Base-by-base conservation (phyloP, 1,139 yeast species). In the Suhomyces bokatorum region DNA sequence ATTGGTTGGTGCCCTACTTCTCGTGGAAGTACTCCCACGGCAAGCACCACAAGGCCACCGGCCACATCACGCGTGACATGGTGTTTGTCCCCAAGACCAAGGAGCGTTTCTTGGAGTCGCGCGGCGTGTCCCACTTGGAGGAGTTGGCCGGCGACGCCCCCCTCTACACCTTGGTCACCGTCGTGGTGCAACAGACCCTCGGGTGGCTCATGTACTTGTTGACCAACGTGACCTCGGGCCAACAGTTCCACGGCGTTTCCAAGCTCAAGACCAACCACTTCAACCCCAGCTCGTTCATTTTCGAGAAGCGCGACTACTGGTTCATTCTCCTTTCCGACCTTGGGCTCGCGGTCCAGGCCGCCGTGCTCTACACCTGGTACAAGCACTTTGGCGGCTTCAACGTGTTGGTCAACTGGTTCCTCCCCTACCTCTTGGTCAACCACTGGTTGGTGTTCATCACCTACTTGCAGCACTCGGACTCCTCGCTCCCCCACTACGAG, bases 371-470 rank as follows among this genome's bases (percentile, higher is more conserved):
- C 71, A 70, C 77, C 52, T 83, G 90, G 83, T 75, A 79, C 66
- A 72, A 76, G 60, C 66, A 68, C 49, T 81, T 76, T 60, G 95
- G 95, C 35, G 73, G 71, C 44, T 80, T 81, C 70, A 79, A 80
- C 63, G 74, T 85, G 65, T 62, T 78, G 47, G 77, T 87, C 56
- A 79, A 85, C 72, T 87, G 90, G 86, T 74, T 84, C 51, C 61
- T 86, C 46, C 96, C 96, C 44, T 87, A 85, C 78, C 55, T 83
- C 46, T 82, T 85, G 77, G 91, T 86, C 50, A 87, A 87, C 78
- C 95, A 87, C 70, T 87, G 96, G 95, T 77, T 87, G 59, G 95
- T 87, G 35, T 85, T 85, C 67, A 86, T 87, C 62, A 87, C 96
- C 40, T 87, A 76, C 67, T 77, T 87, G 59, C 96, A 87, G 67